A percentile compares a stretch with the other conserved stretches of the same genome.
Conservation (phyloP, 2,329 filamentous ascomycete species). For the Ascocoryne sarcoides region DNA sequence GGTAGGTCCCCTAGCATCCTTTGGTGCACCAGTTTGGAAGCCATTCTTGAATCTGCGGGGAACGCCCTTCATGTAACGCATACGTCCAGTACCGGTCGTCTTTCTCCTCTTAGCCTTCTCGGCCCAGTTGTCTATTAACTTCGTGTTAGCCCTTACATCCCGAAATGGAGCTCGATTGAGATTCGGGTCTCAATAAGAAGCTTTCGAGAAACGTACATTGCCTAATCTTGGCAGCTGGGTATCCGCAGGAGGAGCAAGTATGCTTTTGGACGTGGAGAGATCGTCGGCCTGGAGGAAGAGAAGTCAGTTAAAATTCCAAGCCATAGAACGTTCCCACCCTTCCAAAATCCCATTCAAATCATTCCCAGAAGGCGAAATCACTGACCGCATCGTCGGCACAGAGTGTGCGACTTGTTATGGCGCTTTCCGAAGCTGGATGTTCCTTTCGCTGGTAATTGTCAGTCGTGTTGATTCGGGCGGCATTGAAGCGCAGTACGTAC, state of each 20-base stretch:
- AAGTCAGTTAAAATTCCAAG: conserved; percentile 16
- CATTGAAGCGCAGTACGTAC: conserved; percentile 17
- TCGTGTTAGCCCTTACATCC: conserved; percentile 42
- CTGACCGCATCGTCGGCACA: conserved; percentile 30
- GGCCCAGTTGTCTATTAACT: conserved; percentile 91
- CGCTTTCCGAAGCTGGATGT: conserved; percentile 28
- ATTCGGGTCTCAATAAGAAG: background rate
- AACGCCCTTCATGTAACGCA: conserved; percentile 89
- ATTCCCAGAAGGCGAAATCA: conserved; percentile 6
- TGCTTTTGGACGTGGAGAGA: conserved; percentile 99
- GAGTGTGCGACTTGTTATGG: conserved; percentile 29
- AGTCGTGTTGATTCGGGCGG: conserved; percentile 12
- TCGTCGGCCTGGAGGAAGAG: conserved; percentile 62
- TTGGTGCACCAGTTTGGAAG: conserved; percentile 85
- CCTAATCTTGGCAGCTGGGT: conserved; percentile 92
- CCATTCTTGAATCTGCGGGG: conserved; percentile 94
- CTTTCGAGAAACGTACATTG: conserved; percentile 72
- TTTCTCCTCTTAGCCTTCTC: conserved; percentile 99
- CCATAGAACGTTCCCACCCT: background rate
- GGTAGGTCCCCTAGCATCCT: conserved; percentile 64
- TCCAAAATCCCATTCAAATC: conserved; percentile 24
- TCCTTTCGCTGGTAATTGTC: conserved; percentile 25
- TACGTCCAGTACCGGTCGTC: conserved; percentile 95
- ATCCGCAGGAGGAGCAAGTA: conserved; percentile 91
- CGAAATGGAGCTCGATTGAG: background rate